Evolutionary conservation across 1,139 yeast species (phyloP), one percentile per base, ranked within the genome.

Genomic region (Protomyces macrosporus): DNA sequence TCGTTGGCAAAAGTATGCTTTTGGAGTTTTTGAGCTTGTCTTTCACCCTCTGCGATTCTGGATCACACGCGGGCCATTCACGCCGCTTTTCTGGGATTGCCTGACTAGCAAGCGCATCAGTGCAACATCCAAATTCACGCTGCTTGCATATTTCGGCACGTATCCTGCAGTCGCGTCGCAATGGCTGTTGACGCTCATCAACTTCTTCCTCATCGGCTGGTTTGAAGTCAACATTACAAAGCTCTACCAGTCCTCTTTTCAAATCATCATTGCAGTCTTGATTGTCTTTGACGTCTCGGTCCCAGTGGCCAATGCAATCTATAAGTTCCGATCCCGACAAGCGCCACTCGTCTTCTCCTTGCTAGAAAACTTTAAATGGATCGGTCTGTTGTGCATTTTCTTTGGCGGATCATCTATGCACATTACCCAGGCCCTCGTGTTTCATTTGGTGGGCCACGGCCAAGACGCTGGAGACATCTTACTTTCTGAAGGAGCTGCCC

Each of bases 1-100:
- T 42, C 66, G 68, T 33, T 66, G 68, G 68, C 65, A 66, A 52
- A 66, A 65, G 55, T 65, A 65, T 37, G 67, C 67, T 30, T 65
- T 63, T 42, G 67, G 68, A 3, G 56, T 66, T 34, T 64, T 64
- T 33, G 67, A 65, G 60, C 64, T 65, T 32, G 55, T 65, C 59
- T 66, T 66, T 52, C 40, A 57, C 32, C 68, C 68, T 6, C 37
- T 59, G 30, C 50, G 56, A 34, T 59, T 56, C 50, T 66, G 68
- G 68, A 7, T 56, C 33, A 50, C 55, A 30, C 60, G 58, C 6
- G 65, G 66, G 6, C 52, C 66, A 5, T 66, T 66, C 45, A 66
- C 68, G 32, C 68, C 68, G 12, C 35, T 66, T 37, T 66, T 66
- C 42, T 50, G 58, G 37, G 56, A 33, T 53, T 66, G 53, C 33